Percentiles rank a stretch among this genome's conserved stretches.
Evolutionary conservation across 306 rosid species (phyloP).

Genomic region (Sicyos edulis): DNA sequence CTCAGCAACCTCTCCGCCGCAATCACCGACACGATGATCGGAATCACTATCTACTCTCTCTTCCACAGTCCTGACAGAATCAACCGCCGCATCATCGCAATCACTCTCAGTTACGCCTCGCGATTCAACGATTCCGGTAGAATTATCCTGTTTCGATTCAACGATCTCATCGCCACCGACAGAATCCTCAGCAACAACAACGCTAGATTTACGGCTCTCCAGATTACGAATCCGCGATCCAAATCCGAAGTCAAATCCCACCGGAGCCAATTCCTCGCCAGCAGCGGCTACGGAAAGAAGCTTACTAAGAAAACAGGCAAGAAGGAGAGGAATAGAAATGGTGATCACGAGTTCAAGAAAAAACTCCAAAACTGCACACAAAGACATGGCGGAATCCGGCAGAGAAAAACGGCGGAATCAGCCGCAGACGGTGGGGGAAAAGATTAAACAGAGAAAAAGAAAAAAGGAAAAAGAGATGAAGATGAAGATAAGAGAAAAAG

Average conservation of each 20-base stretch:
- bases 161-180: conserved; percentile 26
- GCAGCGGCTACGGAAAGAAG: conserved; percentile 27
- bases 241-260: conserved; percentile 10
- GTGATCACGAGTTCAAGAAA: conserved; percentile 37
- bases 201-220: conserved; percentile 28
- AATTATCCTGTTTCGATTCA: conserved; percentile 4
- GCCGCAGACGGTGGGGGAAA: background rate
- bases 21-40: conserved; percentile 17
- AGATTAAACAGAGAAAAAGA: conserved; percentile 2
- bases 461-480: background rate
- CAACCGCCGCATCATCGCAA: background rate
- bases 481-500: conserved; percentile 14
- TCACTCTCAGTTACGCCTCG: background rate
- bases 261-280: conserved; percentile 13
- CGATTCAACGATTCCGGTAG: background rate
- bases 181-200: conserved; percentile 23
- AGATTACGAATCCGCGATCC: conserved; percentile 26
- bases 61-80: background rate
- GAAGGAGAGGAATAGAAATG: conserved; percentile 34
- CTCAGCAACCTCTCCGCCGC: conserved; percentile 24
- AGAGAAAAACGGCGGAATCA: background rate
- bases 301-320: conserved; percentile 35
- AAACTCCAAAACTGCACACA: conserved; percentile 39
- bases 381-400: background rate
- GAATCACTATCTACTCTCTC: background rate